Evolutionary conservation across 306 rosid genomes (phyloP).

Genomic region (Gillenia trifoliata): DNA sequence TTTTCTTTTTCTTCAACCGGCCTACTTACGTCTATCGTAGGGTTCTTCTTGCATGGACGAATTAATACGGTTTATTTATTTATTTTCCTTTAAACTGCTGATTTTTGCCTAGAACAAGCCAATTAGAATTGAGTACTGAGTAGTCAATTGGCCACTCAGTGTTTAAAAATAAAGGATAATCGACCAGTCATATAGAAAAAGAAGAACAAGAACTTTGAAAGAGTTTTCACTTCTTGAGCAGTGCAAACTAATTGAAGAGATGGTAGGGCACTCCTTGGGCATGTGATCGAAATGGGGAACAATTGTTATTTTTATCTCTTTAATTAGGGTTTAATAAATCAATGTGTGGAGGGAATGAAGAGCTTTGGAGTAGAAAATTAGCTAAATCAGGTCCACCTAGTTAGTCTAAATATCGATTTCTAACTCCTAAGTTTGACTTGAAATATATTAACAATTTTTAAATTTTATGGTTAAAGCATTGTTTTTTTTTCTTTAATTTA

Average conservation of each 20-base stretch:
- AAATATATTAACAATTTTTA: background rate
- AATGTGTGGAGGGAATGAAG: slow-evolving; percentile 15
- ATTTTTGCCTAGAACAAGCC: background rate
- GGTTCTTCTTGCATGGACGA: slow-evolving; percentile 1
- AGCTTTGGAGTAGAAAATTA: slow-evolving; percentile 13
- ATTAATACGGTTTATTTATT: background rate
- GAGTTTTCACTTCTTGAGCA: slow-evolving; percentile 44
- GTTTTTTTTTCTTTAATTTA: background rate
- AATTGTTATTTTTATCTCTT: background rate
- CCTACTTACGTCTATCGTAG: background rate
- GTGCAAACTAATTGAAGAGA: slow-evolving; percentile 29
- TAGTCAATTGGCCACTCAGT: background rate
- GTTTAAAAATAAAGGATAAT: background rate
- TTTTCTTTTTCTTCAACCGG: slow-evolving; percentile 5
- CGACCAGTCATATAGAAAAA: background rate
- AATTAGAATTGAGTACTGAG: background rate
- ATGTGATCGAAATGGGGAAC: slow-evolving; percentile 26
- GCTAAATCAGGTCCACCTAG: slow-evolving; percentile 20
- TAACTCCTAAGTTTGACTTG: slow-evolving; percentile 13
- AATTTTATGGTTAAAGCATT: background rate
- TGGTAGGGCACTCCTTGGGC: slow-evolving; percentile 26
- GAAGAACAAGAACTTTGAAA: slow-evolving; percentile 2
- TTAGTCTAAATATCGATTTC: background rate
- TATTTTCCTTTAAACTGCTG: background rate
- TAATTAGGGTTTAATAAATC: background rate